Evolutionary conservation across 768 basidiomycete genomes (phyloP).

Genomic region (Hydnomerulius pinastri): DNA sequence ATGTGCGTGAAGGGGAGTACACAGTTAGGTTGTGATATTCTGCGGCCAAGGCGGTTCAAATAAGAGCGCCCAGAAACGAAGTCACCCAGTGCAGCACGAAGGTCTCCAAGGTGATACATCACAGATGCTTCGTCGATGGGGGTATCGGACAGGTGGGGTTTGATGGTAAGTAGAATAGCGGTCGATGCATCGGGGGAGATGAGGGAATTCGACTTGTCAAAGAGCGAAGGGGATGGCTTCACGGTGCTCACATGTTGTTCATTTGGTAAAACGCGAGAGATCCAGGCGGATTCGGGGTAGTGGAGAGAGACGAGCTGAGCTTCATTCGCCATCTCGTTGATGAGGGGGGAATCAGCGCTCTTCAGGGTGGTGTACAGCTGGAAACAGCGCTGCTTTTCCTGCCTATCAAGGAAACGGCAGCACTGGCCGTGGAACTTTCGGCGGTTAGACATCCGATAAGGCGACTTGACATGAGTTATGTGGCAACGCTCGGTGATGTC

Average conservation of each 20-base stretch:
- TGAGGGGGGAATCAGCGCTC: neutral
- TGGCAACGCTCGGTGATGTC: constrained; percentile 13
- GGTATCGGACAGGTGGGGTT: neutral
- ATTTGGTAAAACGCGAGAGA: neutral
- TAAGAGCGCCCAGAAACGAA: constrained; percentile 1
- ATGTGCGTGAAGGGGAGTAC: constrained; percentile 2
- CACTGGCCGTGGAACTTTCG: constrained; percentile 7
- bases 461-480: constrained; percentile 3
- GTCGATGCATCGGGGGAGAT: neutral
- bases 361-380: constrained; percentile 5
- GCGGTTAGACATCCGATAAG: neutral
- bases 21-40: neutral
- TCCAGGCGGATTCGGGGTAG: constrained; percentile 1
- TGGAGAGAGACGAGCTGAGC: neutral
- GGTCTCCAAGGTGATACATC: neutral
- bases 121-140: neutral
- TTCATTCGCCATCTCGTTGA: constrained; percentile 1
- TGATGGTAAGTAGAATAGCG: neutral
- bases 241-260: neutral
- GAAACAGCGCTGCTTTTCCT: constrained; percentile 10
- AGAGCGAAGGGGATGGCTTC: constrained; percentile 1
- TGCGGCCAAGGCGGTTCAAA: neutral
- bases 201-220: neutral
- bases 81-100: constrained; percentile 8
- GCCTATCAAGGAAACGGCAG: constrained; percentile 3